Conservation (phyloP, 2,329 filamentous ascomycete species). For the Xylariaceae sp. region DNA sequence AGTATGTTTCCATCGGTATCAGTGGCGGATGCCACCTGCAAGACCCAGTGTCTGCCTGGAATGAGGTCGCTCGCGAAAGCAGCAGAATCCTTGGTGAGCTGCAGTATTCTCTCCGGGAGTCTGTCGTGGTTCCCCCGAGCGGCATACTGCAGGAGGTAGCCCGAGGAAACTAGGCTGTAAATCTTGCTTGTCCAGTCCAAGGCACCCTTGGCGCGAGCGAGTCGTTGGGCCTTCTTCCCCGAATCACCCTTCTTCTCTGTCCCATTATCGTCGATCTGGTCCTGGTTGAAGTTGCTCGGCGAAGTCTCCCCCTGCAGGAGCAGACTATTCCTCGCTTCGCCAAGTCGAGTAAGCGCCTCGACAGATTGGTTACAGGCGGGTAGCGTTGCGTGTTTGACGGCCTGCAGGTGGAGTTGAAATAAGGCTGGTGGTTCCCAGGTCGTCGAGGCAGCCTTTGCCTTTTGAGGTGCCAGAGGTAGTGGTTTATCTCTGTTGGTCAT, state of each 20-base stretch:
- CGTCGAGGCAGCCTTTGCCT: slow-evolving; percentile 4
- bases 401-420: slow-evolving; percentile 81
- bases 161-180: slow-evolving; percentile 63
- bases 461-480: slow-evolving; percentile 7
- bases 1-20: slow-evolving; percentile 47
- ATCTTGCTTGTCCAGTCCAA: slow-evolving; percentile 65
- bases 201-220: slow-evolving; percentile 32
- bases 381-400: slow-evolving; percentile 66
- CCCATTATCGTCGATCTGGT: slow-evolving; percentile 19
- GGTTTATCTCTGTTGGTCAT: slow-evolving; percentile 11
- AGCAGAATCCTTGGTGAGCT: slow-evolving; percentile 65
- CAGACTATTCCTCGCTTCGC: slow-evolving; percentile 41
- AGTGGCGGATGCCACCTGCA: slow-evolving; percentile 64
- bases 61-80: slow-evolving; percentile 76
- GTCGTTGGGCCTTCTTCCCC: slow-evolving; percentile 39
- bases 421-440: slow-evolving; percentile 66
- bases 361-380: slow-evolving; percentile 59
- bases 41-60: slow-evolving; percentile 71
- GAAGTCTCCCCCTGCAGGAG: slow-evolving; percentile 26
- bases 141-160: slow-evolving; percentile 67
- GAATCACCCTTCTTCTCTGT: slow-evolving; percentile 31
- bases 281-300: slow-evolving; percentile 14
- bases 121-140: slow-evolving; percentile 64
- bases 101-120: slow-evolving; percentile 65
- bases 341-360: slow-evolving; percentile 59